These are phyloP conservation scores for Arachis monticola DNA, from an alignment of 331 rosid species.

Conservation along the genomic window DNA sequence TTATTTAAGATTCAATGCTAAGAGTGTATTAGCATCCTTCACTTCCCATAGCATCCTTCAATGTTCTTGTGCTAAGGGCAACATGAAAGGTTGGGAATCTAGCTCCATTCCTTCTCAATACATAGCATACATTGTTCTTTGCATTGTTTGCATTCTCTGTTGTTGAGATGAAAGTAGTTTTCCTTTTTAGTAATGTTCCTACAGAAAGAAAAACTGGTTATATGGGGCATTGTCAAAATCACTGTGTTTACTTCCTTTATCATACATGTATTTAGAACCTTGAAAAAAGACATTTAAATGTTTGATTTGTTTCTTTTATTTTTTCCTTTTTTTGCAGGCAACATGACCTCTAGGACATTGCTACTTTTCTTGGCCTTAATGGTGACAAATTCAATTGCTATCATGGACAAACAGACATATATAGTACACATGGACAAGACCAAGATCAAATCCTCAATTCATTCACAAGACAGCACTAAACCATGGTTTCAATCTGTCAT, in stretches of 20 bases:
- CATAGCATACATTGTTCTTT: conserved; percentile 7
- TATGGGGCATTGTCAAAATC: background rate
- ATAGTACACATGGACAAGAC: conserved; percentile 65
- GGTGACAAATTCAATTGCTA: conserved; percentile 48
- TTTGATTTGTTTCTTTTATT: background rate
- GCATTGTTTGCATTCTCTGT: background rate
- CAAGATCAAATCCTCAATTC: conserved; percentile 40
- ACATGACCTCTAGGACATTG: conserved; percentile 43
- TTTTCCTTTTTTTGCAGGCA: conserved; percentile 35
- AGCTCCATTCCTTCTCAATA: background rate
- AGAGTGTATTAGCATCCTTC: background rate
- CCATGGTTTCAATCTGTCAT: conserved; percentile 48
- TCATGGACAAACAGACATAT: conserved; percentile 47
- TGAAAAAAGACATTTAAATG: background rate
- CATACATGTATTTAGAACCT: background rate
- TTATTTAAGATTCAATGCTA: conserved; percentile 11
- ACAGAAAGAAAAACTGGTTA: background rate
- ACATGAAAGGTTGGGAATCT: conserved; percentile 28
- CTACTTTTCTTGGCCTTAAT: conserved; percentile 42
- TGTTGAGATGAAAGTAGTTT: background rate
- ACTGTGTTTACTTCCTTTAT: background rate
- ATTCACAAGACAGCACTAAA: conserved; percentile 32
- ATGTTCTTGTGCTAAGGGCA: conserved; percentile 22
- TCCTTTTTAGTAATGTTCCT: background rate
- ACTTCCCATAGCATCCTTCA: background rate